A percentile compares a stretch with the other conserved stretches of the same genome.
Conservation (phyloP, 177 flowering plant genomes). For the Tripterygium wilfordii region DNA sequence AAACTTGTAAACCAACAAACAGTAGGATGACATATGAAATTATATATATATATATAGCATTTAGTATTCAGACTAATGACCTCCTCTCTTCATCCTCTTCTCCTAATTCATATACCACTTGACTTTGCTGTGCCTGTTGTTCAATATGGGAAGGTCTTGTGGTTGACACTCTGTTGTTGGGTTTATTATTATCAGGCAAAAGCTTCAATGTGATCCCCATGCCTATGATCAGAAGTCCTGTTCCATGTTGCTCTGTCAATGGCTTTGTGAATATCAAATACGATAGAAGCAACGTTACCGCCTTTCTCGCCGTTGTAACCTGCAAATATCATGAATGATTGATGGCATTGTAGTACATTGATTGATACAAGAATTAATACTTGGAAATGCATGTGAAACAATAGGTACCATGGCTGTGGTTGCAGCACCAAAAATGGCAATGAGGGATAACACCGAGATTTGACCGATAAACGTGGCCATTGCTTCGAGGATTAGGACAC, state of each 20-base stretch:
- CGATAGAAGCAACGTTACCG: constrained; percentile 78
- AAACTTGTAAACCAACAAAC: too few species aligned
- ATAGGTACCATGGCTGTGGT: constrained; percentile 88
- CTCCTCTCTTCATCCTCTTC: constrained; percentile 19
- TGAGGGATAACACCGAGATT: constrained; percentile 88
- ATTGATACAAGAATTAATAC: too few species aligned
- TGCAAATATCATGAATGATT: too few species aligned
- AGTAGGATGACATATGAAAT: too few species aligned
- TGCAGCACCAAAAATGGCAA: constrained; percentile 94
- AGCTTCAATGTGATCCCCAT: constrained; percentile 88
- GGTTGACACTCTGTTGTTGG: constrained; percentile 13
- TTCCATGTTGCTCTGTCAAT: constrained; percentile 85
- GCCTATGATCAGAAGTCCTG: constrained; percentile 74
- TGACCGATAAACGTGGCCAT: constrained; percentile 96
- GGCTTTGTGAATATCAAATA: constrained; percentile 96
- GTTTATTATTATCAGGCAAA: constrained; percentile 65
- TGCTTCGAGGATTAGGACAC: constrained; percentile 87
- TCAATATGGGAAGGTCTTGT: constrained; percentile 5
- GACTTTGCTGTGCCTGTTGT: too few species aligned
- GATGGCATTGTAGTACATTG: too few species aligned
- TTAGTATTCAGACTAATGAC: constrained; percentile 19
- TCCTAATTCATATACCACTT: constrained; percentile 4
- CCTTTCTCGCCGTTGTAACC: constrained; percentile 94
- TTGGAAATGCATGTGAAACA: neutral
- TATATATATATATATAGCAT: too few species aligned